Evolutionary conservation across 441 rosid species (phyloP), one percentile per base, ranked within the genome.

Genomic region (Erodium moschatum): DNA sequence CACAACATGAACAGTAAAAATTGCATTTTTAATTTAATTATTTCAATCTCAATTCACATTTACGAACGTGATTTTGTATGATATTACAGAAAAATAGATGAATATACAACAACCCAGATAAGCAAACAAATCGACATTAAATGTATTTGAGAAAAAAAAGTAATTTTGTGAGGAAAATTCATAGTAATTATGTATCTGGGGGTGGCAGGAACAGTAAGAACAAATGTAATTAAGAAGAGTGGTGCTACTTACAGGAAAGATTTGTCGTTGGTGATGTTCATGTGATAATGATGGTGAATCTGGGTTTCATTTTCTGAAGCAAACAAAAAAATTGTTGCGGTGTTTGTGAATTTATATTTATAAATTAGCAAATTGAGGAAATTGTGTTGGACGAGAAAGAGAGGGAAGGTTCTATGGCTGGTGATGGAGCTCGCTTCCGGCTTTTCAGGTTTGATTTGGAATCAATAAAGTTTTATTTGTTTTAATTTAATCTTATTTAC

Each of bases 321-420:
- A 18, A 19, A 58, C 12, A 8, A 58, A 58, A 58, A 58, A 56
- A 20, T 8, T 58, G 27, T 58, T 19, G 11, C 19, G 63, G 29
- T 19, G 63, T 18, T 58, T 20, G 63, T 18, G 29, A 58, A 58
- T 58, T 58, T 58, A 18, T 58, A 58, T 19, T 58, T 58, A 58
- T 20, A 8, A 58, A 19, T 16, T 18, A 18, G 63, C 19, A 58
- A 58, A 7, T 16, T 18, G 11, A 21, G 63, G 63, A 46, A 46
- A 46, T 46, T 13, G 52, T 11, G 15, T 46, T 6, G 60, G 20
- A 15, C 13, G 60, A 58, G 63, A 58, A 15, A 56, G 62, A 16
- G 60, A 52, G 63, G 27, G 63, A 58, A 6, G 12, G 27, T 4
- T 4, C 6, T n/a, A 52, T 52, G 60, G 60, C 20, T 52, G 60